Evolutionary conservation across 176 grass and related monocot genomes (phyloP), one percentile per base, ranked within the genome.

Genomic region (Eragrostis nindensis): DNA sequence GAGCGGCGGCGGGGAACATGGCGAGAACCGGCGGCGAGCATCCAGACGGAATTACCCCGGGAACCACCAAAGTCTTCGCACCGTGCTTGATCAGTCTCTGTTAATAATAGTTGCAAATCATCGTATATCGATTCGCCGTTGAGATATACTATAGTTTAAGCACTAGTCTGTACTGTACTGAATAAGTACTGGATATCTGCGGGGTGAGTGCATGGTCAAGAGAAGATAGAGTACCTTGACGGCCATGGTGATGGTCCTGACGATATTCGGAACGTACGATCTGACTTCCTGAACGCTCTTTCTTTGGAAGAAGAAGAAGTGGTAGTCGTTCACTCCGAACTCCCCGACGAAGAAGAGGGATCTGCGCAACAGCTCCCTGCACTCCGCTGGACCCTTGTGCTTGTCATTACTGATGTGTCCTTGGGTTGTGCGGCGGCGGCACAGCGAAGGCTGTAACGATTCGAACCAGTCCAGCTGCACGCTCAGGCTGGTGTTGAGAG

Each of bases 21-120:
- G 21, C n/a, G 3, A 94, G 52, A 4, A 77, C 63, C 26, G 36
- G 53, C 13, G 89, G 83, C 9, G 73, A 21, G 62, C 92, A 94
- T 3, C 92, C 92, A 2, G 83, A 79, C 8, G 92, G 92, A 11
- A 94, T 74, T 14, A 71, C 77, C 17, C 86, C 89, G 0, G 92
- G 86, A 24, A 94, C 83, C 5, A 91, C 73, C 66, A 94, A 5
- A 0, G 18, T 89, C 63, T 56, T 82, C 18, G 84, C 89, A 1
- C 92, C 92, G 8, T 87, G 79, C 55, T 71, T 7, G 79, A 87
- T 82, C 45, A 87, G 15, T 36, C 45, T 82, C 79, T 87, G 85
- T 59, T 1, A 52, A 1, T 8, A 11, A 0, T 8, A 14, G 7
- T 25, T 8, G 0, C 5, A 3, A 7, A 42, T 42, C 5, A 7